phyloP scores from a whole-genome alignment of 352 stramenopile genomes.

The Phytophthora palmivora region DNA sequence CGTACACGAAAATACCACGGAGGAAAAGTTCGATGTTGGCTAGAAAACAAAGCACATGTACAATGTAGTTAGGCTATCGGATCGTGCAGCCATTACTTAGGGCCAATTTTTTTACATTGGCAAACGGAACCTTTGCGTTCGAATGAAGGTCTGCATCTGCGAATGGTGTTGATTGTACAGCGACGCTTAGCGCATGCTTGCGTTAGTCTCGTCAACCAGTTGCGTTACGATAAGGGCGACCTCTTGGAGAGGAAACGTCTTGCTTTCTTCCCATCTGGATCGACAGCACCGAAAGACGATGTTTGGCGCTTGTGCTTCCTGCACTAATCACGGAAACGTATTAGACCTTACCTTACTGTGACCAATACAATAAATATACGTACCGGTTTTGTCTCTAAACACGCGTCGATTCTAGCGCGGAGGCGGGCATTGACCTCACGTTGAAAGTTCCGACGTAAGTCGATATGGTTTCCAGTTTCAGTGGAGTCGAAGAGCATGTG shows the following conservation, averaged over 20 bases:
- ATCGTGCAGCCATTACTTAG: no score
- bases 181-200: background rate
- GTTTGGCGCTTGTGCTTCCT: conserved; percentile 5
- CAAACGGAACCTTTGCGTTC: no score
- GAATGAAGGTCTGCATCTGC: conserved; percentile 16
- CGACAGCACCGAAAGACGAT: conserved; percentile 19
- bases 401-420: conserved; percentile 9
- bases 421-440: conserved; percentile 6
- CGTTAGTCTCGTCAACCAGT: conserved; percentile 11
- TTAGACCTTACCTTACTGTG: background rate
- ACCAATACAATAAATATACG: conserved; percentile 3
- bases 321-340: conserved; percentile 14
- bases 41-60: no score
- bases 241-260: conserved; percentile 19
- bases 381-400: conserved; percentile 5
- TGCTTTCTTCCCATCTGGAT: conserved; percentile 11
- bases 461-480: conserved; percentile 12
- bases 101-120: no score
- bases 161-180: conserved; percentile 8
- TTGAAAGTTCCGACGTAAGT: conserved; percentile 17
- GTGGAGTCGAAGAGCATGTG: conserved; percentile 4
- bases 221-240: conserved; percentile 7
- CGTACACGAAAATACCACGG: no score
- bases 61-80: no score
- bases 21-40: no score